Percentiles rank a stretch among this genome's conserved stretches.
phyloP scores from a whole-genome alignment of 768 basidiomycete genomes.

The Naganishia vishniacii region DNA sequence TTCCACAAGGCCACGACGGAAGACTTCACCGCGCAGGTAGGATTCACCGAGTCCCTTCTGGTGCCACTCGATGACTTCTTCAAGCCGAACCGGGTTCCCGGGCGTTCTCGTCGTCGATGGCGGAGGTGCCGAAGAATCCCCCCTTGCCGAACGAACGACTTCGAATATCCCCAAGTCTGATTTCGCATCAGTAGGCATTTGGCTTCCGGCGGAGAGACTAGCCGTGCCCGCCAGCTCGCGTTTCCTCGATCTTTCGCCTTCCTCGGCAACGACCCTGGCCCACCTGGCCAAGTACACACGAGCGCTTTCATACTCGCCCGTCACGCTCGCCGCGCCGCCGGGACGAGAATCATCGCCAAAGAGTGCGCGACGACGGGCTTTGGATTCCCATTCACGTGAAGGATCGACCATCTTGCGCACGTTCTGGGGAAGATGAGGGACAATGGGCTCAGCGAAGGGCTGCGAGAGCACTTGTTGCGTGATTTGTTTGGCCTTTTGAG shows the following conservation, averaged over 20 bases:
- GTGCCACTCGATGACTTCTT: slow-evolving; percentile 50
- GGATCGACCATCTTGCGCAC: slow-evolving; percentile 83
- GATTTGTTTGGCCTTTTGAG: slow-evolving; percentile 82
- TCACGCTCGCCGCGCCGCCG: slow-evolving; percentile 43
- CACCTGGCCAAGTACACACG: slow-evolving; percentile 92
- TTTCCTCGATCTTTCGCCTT: slow-evolving; percentile 82
- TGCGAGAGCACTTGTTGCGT: slow-evolving; percentile 93
- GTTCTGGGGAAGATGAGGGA: slow-evolving; percentile 92
- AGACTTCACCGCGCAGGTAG: slow-evolving; percentile 46
- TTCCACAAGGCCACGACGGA: slow-evolving; percentile 42
- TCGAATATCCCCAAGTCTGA: slow-evolving; percentile 83
- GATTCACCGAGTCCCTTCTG: slow-evolving; percentile 36
- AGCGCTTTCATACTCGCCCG: slow-evolving; percentile 94
- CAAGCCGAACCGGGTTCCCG: slow-evolving; percentile 65
- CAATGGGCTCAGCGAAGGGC: slow-evolving; percentile 88
- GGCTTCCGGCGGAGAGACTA: slow-evolving; percentile 46
- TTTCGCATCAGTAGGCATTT: slow-evolving; percentile 46
- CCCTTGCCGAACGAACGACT: slow-evolving; percentile 25
- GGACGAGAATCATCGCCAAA: slow-evolving; percentile 61
- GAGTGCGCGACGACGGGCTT: slow-evolving; percentile 4
- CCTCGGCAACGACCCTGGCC: slow-evolving; percentile 91
- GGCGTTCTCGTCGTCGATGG: slow-evolving; percentile 80
- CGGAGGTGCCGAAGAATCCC: slow-evolving; percentile 52
- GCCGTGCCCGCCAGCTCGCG: slow-evolving; percentile 56
- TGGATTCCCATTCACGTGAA: slow-evolving; percentile 64